phyloP scores from a whole-genome alignment of 2,329 filamentous ascomycete genomes.

The Chalara sp. region DNA sequence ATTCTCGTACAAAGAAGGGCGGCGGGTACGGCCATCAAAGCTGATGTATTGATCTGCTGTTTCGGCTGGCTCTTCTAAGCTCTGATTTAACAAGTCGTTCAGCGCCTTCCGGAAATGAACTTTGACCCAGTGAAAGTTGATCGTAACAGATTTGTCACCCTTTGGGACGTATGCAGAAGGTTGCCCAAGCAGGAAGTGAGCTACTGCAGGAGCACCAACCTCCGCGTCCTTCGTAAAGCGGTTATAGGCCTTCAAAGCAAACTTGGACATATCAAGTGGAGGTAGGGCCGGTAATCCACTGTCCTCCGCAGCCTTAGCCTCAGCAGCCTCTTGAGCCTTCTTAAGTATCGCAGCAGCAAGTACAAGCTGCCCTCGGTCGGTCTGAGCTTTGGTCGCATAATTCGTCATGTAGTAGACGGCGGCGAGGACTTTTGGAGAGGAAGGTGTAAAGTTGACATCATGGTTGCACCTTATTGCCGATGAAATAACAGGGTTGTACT shows the following conservation, averaged over 20 bases:
- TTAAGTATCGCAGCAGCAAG: constrained; percentile 4
- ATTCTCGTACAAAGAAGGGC: constrained; percentile 5
- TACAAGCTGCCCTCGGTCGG: constrained; percentile 5
- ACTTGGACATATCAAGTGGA: constrained; percentile 9
- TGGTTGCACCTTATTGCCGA: constrained; percentile 5
- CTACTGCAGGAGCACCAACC: constrained; percentile 7
- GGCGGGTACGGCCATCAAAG: constrained; percentile 8
- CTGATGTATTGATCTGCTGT: constrained; percentile 5
- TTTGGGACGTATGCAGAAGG: constrained; percentile 8
- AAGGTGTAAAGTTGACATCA: constrained; percentile 6
- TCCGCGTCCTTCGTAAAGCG: constrained; percentile 5
- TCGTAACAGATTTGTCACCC: constrained; percentile 6
- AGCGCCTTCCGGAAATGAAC: constrained; percentile 4
- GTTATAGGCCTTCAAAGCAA: constrained; percentile 8
- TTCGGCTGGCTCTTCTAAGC: neutral
- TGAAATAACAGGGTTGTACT: constrained; percentile 8
- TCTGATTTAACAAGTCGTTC: constrained; percentile 2
- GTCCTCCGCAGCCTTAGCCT: constrained; percentile 2
- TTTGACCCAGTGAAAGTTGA: constrained; percentile 11
- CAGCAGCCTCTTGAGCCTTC: constrained; percentile 6
- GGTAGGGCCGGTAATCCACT: constrained; percentile 4
- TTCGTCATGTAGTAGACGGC: constrained; percentile 9
- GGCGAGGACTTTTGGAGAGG: constrained; percentile 8
- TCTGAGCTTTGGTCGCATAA: constrained; percentile 7
- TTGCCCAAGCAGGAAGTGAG: constrained; percentile 9